Base-by-base conservation (phyloP, 192 early-diverging fungal genomes). In the Backusella macrospora region DNA sequence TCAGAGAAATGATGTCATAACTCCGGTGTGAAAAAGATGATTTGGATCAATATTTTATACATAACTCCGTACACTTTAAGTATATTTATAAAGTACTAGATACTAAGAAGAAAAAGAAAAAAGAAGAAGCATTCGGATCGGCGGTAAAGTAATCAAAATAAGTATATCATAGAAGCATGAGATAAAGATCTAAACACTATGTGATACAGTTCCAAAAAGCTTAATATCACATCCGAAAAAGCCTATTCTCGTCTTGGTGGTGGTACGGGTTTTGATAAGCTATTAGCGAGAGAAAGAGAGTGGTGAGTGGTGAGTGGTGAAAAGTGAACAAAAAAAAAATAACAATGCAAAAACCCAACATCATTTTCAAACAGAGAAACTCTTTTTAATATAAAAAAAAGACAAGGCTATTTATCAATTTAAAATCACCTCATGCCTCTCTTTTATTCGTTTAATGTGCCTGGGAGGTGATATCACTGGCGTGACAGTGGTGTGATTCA, bases 401-500 rank as follows among this genome's bases (percentile, higher is more conserved):
- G 29, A 34, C 29, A 43, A 43, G 9, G 21, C 12, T 59, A 12
- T 26, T 10, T 59, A 26, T 3, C 23, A 23, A 26, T 59, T 26
- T 13, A 59, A 59, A 59, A 14, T 14, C 52, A 59, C 21, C 52
- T 26, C 26, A 23, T 13, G 21, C 18, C 26, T 4, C 12, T 3
- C 8, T 59, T 59, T 59, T 23, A 10, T 10, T 59, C 21, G 8
- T 59, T 26, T 23, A 26, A 59, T 59, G 52, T 59, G 8, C 52
- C 52, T 59, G 52, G 52, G 52, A 59, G 21, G 52, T 59, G 52
- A 59, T 59, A 59, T 59, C 52, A 59, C 52, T 23, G 23, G 52
- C 52, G 52, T 59, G 52, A 59, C 52, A 59, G 52, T 59, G 52
- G 52, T 59, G 52, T 59, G 52, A 59, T 59, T 59, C 52, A 59